phyloP scores from a whole-genome alignment of 2,329 filamentous ascomycete species.

The Hymenoscyphus linearis region DNA sequence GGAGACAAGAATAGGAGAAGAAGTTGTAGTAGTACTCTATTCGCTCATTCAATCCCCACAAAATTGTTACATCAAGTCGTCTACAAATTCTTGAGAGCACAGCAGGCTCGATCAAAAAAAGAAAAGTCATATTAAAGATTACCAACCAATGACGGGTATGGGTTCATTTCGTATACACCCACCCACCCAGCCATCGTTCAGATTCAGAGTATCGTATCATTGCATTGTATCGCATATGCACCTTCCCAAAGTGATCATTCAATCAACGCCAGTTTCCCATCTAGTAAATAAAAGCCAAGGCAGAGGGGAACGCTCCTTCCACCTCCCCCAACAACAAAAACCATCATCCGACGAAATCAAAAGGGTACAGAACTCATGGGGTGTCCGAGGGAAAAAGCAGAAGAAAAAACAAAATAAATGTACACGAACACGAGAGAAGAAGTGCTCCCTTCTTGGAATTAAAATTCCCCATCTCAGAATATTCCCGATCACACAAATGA shows the following conservation, averaged over 20 bases:
- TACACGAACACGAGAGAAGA: conserved; percentile 6
- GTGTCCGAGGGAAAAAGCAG: not conserved
- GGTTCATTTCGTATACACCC: conserved; percentile 5
- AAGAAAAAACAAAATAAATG: conserved; percentile 3
- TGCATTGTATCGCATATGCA: not conserved
- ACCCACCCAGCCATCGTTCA: not conserved
- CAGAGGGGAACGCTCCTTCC: too few relatives aligned
- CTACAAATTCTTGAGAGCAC: too few relatives aligned
- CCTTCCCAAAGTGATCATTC: not conserved
- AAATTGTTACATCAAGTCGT: too few relatives aligned
- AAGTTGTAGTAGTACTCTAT: too few relatives aligned
- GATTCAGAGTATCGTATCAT: not conserved
- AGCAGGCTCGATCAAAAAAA: too few relatives aligned
- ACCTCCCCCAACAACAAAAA: not conserved
- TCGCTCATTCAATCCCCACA: too few relatives aligned
- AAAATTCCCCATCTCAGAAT: not conserved
- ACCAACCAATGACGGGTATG: conserved; percentile 5
- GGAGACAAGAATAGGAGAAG: too few relatives aligned
- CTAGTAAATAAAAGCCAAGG: not conserved
- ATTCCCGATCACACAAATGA: not conserved
- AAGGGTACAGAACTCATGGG: not conserved
- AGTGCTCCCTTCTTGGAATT: not conserved
- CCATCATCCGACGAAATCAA: not conserved
- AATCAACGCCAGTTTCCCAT: not conserved
- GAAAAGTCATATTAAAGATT: conserved; percentile 12